A percentile compares a stretch with the other conserved stretches of the same genome.
Evolutionary conservation across 164 flowering plant species (phyloP).

Genomic region (Macadamia integrifolia): DNA sequence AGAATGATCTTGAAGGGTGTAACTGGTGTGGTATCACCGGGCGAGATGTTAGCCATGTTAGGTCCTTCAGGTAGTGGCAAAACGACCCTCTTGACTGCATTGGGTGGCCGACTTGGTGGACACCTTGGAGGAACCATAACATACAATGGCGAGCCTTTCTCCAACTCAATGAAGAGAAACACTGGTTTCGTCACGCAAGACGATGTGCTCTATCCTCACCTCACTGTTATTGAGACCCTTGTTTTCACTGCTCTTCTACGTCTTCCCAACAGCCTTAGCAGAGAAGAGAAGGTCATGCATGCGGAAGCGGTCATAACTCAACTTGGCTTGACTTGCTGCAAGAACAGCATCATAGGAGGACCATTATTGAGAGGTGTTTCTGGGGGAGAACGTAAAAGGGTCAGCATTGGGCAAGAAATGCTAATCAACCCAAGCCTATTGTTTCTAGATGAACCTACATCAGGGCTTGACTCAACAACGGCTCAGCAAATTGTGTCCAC

Average conservation of each 20-base stretch:
- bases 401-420: slow-evolving; percentile 70
- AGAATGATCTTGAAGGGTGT: slow-evolving; percentile 53
- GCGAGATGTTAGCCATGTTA: slow-evolving; percentile 75
- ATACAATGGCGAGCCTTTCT: slow-evolving; percentile 58
- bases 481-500: slow-evolving; percentile 62
- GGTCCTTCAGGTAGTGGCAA: slow-evolving; percentile 95
- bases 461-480: slow-evolving; percentile 74
- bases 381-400: slow-evolving; percentile 35
- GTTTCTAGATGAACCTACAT: slow-evolving; percentile 79
- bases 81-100: slow-evolving; percentile 67
- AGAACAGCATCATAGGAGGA: slow-evolving; percentile 42
- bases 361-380: slow-evolving; percentile 23
- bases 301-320: slow-evolving; percentile 47
- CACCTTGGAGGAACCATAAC: slow-evolving; percentile 44
- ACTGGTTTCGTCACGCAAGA: slow-evolving; percentile 84
- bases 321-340: slow-evolving; percentile 52
- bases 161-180: slow-evolving; percentile 45
- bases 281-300: slow-evolving; percentile 37
- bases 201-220: slow-evolving; percentile 57
- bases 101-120: slow-evolving; percentile 58
- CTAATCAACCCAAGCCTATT: slow-evolving; percentile 66
- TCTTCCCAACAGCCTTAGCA: slow-evolving; percentile 42
- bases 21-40: slow-evolving; percentile 56
- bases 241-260: slow-evolving; percentile 71
- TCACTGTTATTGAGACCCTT: slow-evolving; percentile 69